A percentile compares a stretch with the other conserved stretches of the same genome.
Conservation (phyloP, 371 early-diverging fungal genomes). For the Syncephalastrum racemosum region DNA sequence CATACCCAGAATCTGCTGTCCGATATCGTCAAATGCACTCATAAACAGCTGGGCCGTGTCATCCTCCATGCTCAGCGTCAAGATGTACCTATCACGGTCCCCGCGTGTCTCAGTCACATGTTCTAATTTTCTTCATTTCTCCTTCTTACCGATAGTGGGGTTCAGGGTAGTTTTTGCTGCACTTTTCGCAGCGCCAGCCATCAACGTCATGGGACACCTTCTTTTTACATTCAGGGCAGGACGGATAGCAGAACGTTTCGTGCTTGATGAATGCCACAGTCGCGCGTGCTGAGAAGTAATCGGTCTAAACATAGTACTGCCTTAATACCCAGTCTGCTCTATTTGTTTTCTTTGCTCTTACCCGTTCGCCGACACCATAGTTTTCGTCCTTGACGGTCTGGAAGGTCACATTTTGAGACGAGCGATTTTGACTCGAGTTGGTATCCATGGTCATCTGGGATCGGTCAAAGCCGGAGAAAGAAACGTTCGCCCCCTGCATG, state of each 20-base stretch:
- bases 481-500: conserved; percentile 10
- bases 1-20: conserved; percentile 63
- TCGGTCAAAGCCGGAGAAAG: conserved; percentile 12
- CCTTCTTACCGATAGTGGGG: conserved; percentile 69
- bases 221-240: conserved; percentile 92
- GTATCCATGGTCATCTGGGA: too few relatives aligned
- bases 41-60: conserved; percentile 81
- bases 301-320: conserved; percentile 43
- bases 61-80: conserved; percentile 74
- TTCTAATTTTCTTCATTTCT: background rate
- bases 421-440: background rate
- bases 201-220: conserved; percentile 71
- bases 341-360: conserved; percentile 4
- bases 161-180: conserved; percentile 60
- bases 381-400: conserved; percentile 66
- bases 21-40: conserved; percentile 86
- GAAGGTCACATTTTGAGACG: conserved; percentile 56
- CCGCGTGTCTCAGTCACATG: background rate
- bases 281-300: conserved; percentile 68
- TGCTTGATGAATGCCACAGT: conserved; percentile 63
- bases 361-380: conserved; percentile 66
- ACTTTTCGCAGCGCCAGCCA: conserved; percentile 95
- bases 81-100: conserved; percentile 64
- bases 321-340: background rate
- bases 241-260: conserved; percentile 78